A percentile compares a stretch with the other conserved stretches of the same genome.
phyloP scores from a whole-genome alignment of 2,329 filamentous ascomycete genomes.

The Colletotrichum cordylinicola region DNA sequence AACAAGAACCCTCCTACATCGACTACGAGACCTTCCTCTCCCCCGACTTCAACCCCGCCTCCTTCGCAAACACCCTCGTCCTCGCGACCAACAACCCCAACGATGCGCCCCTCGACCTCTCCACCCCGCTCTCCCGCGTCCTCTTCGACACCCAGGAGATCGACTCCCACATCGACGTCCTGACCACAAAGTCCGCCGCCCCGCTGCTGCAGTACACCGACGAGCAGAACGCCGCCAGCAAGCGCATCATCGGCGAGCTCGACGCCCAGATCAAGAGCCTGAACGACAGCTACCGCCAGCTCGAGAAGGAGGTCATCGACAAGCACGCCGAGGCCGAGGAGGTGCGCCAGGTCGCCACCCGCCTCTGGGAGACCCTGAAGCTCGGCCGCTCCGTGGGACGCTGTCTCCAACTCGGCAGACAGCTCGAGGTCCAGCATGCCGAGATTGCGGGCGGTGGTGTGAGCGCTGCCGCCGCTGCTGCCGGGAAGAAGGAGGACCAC shows the following conservation, averaged over 20 bases:
- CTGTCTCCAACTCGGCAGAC: conserved; percentile 81
- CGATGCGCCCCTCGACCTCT: conserved; percentile 89
- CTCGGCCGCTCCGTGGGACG: conserved; percentile 79
- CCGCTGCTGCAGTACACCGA: conserved; percentile 82
- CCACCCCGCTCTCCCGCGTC: conserved; percentile 89
- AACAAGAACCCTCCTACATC: conserved; percentile 82
- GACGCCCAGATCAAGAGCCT: conserved; percentile 81
- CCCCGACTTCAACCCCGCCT: conserved; percentile 78
- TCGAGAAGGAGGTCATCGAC: conserved; percentile 85
- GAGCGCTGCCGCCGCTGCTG: conserved; percentile 32
- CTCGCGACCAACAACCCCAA: conserved; percentile 90
- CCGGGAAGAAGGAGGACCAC: conserved; percentile 70
- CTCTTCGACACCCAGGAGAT: conserved; percentile 97
- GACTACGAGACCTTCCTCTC: conserved; percentile 93
- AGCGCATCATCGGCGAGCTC: conserved; percentile 75
- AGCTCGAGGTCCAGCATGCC: conserved; percentile 84
- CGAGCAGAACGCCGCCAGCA: conserved; percentile 74
- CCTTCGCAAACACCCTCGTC: conserved; percentile 89
- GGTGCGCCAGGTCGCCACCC: conserved; percentile 76
- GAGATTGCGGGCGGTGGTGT: conserved; percentile 61
- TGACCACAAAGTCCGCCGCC: conserved; percentile 84
- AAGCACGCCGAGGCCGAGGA: conserved; percentile 80
- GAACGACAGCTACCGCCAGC: conserved; percentile 82
- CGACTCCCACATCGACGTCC: conserved; percentile 90
- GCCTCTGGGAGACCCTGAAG: conserved; percentile 80